These are phyloP conservation scores for Penicillium fuscoglaucum DNA, from an alignment of 2,329 filamentous ascomycete genomes.

Conservation along the genomic window DNA sequence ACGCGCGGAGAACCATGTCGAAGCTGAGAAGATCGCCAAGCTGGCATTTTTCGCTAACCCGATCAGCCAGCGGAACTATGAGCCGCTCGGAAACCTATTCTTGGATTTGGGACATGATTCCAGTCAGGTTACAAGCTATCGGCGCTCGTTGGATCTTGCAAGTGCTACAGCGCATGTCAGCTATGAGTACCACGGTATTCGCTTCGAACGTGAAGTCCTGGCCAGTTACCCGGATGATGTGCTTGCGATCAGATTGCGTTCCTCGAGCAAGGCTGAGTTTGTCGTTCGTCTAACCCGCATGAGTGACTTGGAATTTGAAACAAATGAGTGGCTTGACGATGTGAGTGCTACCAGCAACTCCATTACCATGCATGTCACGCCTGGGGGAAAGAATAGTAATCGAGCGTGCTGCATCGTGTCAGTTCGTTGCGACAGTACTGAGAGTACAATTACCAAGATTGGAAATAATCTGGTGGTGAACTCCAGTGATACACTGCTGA, in stretches of 20 bases:
- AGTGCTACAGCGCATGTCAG: constrained; percentile 39
- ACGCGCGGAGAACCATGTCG: constrained; percentile 40
- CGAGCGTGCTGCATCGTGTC: constrained; percentile 35
- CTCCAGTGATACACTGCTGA: constrained; percentile 38
- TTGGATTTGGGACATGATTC: constrained; percentile 43
- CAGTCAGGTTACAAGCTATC: constrained; percentile 35
- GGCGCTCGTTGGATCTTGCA: constrained; percentile 43
- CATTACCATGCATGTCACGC: constrained; percentile 42
- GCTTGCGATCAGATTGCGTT: constrained; percentile 37
- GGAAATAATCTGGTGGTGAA: constrained; percentile 42
- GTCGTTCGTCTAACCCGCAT: constrained; percentile 37
- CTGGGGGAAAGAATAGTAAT: constrained; percentile 40
- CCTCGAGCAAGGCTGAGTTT: constrained; percentile 28
- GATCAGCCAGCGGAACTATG: constrained; percentile 51
- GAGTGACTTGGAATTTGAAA: constrained; percentile 47
- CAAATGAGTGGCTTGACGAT: constrained; percentile 47
- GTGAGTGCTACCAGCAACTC: constrained; percentile 30
- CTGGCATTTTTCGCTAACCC: constrained; percentile 50
- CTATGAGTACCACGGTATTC: constrained; percentile 39
- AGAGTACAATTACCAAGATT: constrained; percentile 32
- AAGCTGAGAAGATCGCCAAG: constrained; percentile 46
- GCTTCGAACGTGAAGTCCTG: constrained; percentile 42
- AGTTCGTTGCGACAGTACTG: constrained; percentile 27
- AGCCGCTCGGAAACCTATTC: constrained; percentile 46
- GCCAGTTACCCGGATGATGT: constrained; percentile 47